Evolutionary conservation across 2,329 filamentous ascomycete species (phyloP).

Genomic region (Diaporthe amygdali): DNA sequence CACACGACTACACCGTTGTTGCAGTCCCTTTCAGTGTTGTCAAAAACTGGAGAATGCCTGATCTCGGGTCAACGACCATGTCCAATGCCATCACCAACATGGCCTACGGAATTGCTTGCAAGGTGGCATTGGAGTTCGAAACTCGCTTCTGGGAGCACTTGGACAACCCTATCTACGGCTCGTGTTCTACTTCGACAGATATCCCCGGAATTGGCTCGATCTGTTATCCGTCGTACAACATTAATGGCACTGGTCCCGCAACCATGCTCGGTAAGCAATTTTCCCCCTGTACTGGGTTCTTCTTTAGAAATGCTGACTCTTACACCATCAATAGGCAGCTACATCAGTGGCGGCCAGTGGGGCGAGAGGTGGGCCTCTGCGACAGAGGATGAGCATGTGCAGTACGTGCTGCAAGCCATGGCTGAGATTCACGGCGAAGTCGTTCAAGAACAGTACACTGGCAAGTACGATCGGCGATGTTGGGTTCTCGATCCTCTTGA

Average conservation of each 20-base stretch:
- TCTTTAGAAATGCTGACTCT: neutral
- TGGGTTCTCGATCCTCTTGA: constrained; percentile 68
- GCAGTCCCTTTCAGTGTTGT: constrained; percentile 69
- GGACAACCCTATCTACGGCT: constrained; percentile 63
- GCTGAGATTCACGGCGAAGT: constrained; percentile 68
- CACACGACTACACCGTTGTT: constrained; percentile 71
- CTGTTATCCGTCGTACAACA: constrained; percentile 71
- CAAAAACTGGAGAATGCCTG: constrained; percentile 61
- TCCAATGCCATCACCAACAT: constrained; percentile 53
- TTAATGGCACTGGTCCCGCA: constrained; percentile 60
- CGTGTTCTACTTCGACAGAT: constrained; percentile 61
- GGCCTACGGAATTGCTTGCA: constrained; percentile 53
- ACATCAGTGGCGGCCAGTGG: constrained; percentile 55
- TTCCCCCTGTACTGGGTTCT: fast-evolving
- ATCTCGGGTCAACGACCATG: constrained; percentile 44
- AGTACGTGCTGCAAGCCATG: constrained; percentile 69
- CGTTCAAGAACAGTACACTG: constrained; percentile 67
- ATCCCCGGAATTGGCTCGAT: constrained; percentile 66
- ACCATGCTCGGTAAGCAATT: constrained; percentile 55
- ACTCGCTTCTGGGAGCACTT: constrained; percentile 65
- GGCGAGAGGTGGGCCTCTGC: constrained; percentile 48
- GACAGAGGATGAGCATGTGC: constrained; percentile 65
- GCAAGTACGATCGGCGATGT: constrained; percentile 67
- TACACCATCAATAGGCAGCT: constrained; percentile 28
- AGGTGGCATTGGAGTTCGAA: constrained; percentile 70